Percentiles rank a stretch among this genome's conserved stretches.
Conservation (phyloP, 2,329 filamentous ascomycete species). For the Xylaria sp. region DNA sequence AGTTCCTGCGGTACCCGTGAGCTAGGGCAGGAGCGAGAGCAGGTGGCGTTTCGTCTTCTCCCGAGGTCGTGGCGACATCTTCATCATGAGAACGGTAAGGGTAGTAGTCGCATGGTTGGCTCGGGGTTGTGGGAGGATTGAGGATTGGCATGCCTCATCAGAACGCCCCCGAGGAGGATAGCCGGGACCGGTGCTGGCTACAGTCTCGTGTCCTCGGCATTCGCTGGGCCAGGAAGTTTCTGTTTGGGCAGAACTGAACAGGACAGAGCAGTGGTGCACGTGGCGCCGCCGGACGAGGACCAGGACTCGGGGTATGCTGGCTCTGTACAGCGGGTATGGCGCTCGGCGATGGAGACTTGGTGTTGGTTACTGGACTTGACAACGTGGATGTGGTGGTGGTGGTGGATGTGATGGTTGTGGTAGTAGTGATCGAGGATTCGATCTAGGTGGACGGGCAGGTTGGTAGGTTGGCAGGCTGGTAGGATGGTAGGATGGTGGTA, state of each 20-base stretch:
- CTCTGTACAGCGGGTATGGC: conserved; percentile 22
- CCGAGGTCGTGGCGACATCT: conserved; percentile 25
- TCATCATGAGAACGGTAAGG: conserved; percentile 31
- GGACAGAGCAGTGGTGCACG: conserved; percentile 30
- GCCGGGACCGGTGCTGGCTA: conserved; percentile 45
- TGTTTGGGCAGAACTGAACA: conserved; percentile 27
- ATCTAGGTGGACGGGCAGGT: neutral
- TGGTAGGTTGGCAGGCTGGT: neutral
- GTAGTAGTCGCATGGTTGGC: conserved; percentile 42
- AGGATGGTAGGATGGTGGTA: conserved; percentile 20
- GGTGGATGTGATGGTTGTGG: conserved; percentile 11
- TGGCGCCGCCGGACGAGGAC: conserved; percentile 30
- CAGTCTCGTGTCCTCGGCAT: conserved; percentile 48
- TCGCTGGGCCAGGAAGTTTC: conserved; percentile 38
- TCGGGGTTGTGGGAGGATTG: conserved; percentile 42
- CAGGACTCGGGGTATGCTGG: conserved; percentile 11
- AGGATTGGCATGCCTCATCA: conserved; percentile 51
- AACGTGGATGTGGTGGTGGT: conserved; percentile 18
- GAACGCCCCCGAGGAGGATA: conserved; percentile 45
- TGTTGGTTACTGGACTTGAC: conserved; percentile 16
- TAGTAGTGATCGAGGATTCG: conserved; percentile 21
- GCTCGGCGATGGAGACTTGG: conserved; percentile 21
- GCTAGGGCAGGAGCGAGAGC: conserved; percentile 18
- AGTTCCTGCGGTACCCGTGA: conserved; percentile 6
- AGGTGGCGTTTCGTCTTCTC: conserved; percentile 35